Evolutionary conservation across 352 stramenopile species (phyloP).

Genomic region (Phytophthora uliginosa): DNA sequence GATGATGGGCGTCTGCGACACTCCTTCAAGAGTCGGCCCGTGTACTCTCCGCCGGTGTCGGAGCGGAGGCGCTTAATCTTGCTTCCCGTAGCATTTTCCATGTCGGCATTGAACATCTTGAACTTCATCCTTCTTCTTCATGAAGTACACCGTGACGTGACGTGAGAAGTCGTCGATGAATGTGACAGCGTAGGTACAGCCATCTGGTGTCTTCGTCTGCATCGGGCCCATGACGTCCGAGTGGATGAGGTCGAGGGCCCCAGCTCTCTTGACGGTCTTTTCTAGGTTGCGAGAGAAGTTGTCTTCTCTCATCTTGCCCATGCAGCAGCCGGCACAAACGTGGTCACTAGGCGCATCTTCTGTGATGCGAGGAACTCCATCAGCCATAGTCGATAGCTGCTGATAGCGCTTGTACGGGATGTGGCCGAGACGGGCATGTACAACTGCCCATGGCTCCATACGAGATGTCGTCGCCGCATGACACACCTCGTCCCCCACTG

Average conservation of each 20-base stretch:
- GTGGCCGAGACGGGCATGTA: slow-evolving; percentile 16
- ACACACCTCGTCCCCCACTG: slow-evolving; percentile 23
- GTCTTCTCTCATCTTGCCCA: slow-evolving; percentile 20
- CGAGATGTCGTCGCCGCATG: slow-evolving; percentile 3
- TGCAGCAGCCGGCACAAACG: slow-evolving; percentile 12
- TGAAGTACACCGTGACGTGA: slow-evolving; percentile 27
- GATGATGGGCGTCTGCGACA: too few relatives aligned
- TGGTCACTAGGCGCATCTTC: not conserved
- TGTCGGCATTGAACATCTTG: not conserved
- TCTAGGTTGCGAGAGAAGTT: slow-evolving; percentile 10
- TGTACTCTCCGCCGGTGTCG: not conserved
- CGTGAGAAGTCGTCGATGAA: slow-evolving; percentile 33
- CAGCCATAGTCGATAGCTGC: slow-evolving; percentile 13
- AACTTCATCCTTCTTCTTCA: slow-evolving; percentile 7
- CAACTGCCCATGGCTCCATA: slow-evolving; percentile 16
- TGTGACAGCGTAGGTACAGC: slow-evolving; percentile 15
- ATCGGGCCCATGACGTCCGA: slow-evolving; percentile 33
- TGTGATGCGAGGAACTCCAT: slow-evolving; percentile 7
- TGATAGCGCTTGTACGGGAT: slow-evolving; percentile 21
- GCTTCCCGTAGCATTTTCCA: not conserved
- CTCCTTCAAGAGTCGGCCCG: not conserved
- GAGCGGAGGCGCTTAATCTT: not conserved
- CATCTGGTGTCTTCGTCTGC: slow-evolving; percentile 20
- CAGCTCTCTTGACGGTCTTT: slow-evolving; percentile 23
- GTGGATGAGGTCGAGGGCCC: slow-evolving; percentile 12